These are phyloP conservation scores for Chrysanthemum lavandulifolium DNA, from an alignment of 129 eudicot species.

Conservation along the genomic window DNA sequence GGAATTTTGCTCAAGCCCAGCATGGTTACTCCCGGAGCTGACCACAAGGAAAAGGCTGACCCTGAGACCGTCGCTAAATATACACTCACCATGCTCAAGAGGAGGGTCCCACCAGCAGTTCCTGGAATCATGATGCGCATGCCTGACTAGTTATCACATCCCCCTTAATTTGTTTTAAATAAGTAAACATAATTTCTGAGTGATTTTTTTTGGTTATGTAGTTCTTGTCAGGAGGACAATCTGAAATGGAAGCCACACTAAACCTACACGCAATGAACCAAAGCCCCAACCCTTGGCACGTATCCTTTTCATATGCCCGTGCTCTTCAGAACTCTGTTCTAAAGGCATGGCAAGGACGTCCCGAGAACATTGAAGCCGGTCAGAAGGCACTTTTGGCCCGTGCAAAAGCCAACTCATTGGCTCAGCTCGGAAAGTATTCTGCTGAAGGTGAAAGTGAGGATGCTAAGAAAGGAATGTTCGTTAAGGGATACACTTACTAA, in stretches of 20 bases:
- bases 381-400: conserved; percentile 81
- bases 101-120: conserved; percentile 97
- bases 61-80: conserved; percentile 78
- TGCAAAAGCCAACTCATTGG: conserved; percentile 90
- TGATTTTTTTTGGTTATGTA: conserved; percentile 26
- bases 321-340: conserved; percentile 86
- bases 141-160: not conserved
- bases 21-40: conserved; percentile 94
- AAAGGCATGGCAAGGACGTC: conserved; percentile 88
- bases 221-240: conserved; percentile 95
- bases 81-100: conserved; percentile 85
- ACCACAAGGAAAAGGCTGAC: conserved; percentile 82
- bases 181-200: too few relatives aligned
- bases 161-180: too few relatives aligned
- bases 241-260: conserved; percentile 85
- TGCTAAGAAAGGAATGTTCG: conserved; percentile 90
- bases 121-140: conserved; percentile 81
- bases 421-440: conserved; percentile 85
- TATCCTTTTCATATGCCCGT: conserved; percentile 87
- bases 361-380: conserved; percentile 76
- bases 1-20: conserved; percentile 88
- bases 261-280: conserved; percentile 89
- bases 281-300: conserved; percentile 95
- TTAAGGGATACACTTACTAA: conserved; percentile 84
- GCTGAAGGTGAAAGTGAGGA: conserved; percentile 89